Percentiles rank a stretch among this genome's conserved stretches.
These are phyloP conservation scores for Cytidiella melzeri DNA, from an alignment of 768 basidiomycete genomes.

Conservation along the genomic window DNA sequence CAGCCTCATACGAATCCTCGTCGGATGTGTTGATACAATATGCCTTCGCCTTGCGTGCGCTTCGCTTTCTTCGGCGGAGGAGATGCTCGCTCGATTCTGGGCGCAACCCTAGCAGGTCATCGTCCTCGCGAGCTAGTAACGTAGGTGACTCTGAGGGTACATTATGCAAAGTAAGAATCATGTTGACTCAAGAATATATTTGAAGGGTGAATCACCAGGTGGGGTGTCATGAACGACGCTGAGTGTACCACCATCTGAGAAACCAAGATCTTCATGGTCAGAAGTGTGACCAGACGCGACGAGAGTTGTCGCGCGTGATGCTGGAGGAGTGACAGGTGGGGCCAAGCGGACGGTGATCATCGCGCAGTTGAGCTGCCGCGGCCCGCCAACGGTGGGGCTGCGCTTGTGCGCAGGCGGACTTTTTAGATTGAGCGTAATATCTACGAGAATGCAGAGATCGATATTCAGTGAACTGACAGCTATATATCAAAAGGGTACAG, in stretches of 20 bases:
- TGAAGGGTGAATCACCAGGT: not conserved
- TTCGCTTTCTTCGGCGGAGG: not conserved
- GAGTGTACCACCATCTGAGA: too few relatives aligned
- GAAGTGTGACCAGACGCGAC: not conserved
- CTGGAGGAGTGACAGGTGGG: constrained; percentile 3
- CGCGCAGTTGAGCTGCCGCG: constrained; percentile 13
- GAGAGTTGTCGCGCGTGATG: not conserved
- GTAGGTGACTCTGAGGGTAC: not conserved
- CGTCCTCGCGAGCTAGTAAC: not conserved
- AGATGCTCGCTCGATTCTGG: not conserved
- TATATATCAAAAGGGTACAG: too few relatives aligned
- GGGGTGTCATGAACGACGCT: not conserved
- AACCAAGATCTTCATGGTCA: not conserved
- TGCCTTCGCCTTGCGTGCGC: not conserved
- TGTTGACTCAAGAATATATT: not conserved
- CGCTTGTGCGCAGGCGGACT: constrained; percentile 21
- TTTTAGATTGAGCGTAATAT: constrained; percentile 12
- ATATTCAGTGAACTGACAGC: constrained; percentile 7
- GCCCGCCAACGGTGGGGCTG: constrained; percentile 13
- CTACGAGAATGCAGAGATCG: too few relatives aligned
- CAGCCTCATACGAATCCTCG: not conserved
- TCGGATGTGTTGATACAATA: constrained; percentile 6
- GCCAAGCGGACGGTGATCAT: constrained; percentile 16
- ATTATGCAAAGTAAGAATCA: not conserved
- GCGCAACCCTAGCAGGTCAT: not conserved